Evolutionary conservation across 169 alveolate species (phyloP).

Genomic region (Eimeria mitis): DNA sequence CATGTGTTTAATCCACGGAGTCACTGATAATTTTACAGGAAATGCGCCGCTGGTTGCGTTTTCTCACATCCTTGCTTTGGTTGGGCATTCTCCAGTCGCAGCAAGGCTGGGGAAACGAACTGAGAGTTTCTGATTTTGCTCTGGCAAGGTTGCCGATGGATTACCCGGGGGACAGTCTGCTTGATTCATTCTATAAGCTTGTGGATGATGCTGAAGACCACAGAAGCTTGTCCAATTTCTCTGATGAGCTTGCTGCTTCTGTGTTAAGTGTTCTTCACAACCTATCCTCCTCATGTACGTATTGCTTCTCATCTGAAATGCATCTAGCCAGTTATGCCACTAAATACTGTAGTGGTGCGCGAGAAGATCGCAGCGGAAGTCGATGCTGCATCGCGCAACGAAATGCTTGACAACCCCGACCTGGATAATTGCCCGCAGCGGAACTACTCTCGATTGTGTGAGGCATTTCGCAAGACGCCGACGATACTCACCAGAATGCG

Average conservation of each 20-base stretch:
- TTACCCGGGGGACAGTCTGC: constrained; percentile 13
- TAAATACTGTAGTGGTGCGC: constrained; percentile 13
- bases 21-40: not conserved
- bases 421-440: constrained; percentile 26
- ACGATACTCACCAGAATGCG: not conserved
- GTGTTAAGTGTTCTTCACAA: constrained; percentile 51
- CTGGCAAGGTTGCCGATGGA: constrained; percentile 18
- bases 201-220: constrained; percentile 15
- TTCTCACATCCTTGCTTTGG: not conserved
- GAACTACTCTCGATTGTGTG: constrained; percentile 31
- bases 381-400: constrained; percentile 67
- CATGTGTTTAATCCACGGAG: not conserved
- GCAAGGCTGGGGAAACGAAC: not conserved
- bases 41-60: not conserved
- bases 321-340: not conserved
- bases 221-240: constrained; percentile 32
- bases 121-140: not conserved
- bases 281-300: constrained; percentile 46
- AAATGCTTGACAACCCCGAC: constrained; percentile 50
- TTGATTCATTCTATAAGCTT: constrained; percentile 47
- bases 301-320: not conserved
- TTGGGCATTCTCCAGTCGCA: not conserved
- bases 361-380: constrained; percentile 48
- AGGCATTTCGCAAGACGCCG: not conserved
- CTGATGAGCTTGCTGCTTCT: constrained; percentile 59